phyloP scores from a whole-genome alignment of 306 rosid species.

The Coriaria nepalensis region DNA sequence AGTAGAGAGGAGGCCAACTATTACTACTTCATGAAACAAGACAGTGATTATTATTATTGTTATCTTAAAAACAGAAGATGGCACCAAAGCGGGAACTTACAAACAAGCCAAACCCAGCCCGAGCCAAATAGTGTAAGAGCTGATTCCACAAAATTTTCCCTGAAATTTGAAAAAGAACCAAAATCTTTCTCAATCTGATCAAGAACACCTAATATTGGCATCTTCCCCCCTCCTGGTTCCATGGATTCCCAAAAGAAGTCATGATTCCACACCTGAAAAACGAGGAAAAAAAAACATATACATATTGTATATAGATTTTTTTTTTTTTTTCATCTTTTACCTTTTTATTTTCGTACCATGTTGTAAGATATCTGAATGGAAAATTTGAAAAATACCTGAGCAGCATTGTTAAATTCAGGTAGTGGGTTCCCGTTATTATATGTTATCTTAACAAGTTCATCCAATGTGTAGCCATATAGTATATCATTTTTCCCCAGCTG shows the following conservation, averaged over 20 bases:
- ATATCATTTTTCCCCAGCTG: conserved; percentile 68
- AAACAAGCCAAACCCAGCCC: conserved; percentile 99
- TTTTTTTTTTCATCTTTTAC: neutral
- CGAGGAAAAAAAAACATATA: neutral
- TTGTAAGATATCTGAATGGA: neutral
- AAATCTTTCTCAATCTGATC: conserved; percentile 93
- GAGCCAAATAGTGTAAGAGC: conserved; percentile 79
- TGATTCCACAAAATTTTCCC: conserved; percentile 52
- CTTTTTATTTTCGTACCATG: neutral
- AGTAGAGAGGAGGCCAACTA: too few relatives aligned
- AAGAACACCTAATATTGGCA: conserved; percentile 62
- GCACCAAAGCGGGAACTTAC: conserved; percentile 42
- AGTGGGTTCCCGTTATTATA: conserved; percentile 86
- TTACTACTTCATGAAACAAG: too few relatives aligned
- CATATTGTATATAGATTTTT: neutral
- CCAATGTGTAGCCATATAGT: conserved; percentile 69
- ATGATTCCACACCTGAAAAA: conserved; percentile 85
- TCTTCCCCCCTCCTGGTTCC: conserved; percentile 90
- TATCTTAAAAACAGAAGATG: neutral
- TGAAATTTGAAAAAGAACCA: conserved; percentile 68
- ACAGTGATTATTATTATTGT: too few relatives aligned
- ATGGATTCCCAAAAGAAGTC: conserved; percentile 98
- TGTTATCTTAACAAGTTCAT: conserved; percentile 82
- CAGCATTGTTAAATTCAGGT: conserved; percentile 83
- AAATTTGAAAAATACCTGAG: conserved; percentile 54